Evolutionary conservation across 192 early-diverging fungal genomes (phyloP).

Genomic region (Coemansia sp.): DNA sequence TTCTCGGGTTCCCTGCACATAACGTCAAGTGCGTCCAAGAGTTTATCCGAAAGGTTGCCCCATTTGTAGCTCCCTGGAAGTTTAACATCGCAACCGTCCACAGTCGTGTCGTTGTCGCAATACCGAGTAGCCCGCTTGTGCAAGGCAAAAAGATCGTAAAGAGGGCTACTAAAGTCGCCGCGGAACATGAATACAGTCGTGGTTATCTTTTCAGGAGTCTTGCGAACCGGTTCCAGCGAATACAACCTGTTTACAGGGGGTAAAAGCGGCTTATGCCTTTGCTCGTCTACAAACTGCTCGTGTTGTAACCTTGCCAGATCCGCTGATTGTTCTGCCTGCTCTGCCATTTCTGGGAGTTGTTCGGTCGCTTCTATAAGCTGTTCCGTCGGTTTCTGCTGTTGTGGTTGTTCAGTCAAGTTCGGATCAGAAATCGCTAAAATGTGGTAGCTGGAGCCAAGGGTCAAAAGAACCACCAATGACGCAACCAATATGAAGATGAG

Average conservation of each 20-base stretch:
- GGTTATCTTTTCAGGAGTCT: background rate
- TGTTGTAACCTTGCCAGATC: too few relatives aligned
- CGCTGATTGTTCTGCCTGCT: too few relatives aligned
- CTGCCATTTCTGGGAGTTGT: too few relatives aligned
- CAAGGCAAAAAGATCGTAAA: background rate
- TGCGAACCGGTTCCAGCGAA: background rate
- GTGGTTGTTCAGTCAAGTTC: too few relatives aligned
- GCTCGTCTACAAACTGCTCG: too few relatives aligned
- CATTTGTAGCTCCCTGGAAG: constrained; percentile 8
- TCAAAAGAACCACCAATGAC: too few relatives aligned
- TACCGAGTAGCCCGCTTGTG: constrained; percentile 2
- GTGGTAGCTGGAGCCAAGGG: too few relatives aligned
- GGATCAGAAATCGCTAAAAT: too few relatives aligned
- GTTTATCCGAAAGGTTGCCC: background rate
- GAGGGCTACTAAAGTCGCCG: constrained; percentile 8
- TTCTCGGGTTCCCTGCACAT: background rate
- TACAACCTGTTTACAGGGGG: background rate
- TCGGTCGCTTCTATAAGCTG: too few relatives aligned
- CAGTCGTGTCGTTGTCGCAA: constrained; percentile 5
- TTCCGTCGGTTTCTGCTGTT: too few relatives aligned
- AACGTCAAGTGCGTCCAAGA: background rate
- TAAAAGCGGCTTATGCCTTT: background rate
- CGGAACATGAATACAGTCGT: constrained; percentile 7
- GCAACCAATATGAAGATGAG: too few relatives aligned
- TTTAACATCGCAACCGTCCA: constrained; percentile 1